phyloP scores from a whole-genome alignment of 257 asterid genomes.

The Anisodus acutangulus region DNA sequence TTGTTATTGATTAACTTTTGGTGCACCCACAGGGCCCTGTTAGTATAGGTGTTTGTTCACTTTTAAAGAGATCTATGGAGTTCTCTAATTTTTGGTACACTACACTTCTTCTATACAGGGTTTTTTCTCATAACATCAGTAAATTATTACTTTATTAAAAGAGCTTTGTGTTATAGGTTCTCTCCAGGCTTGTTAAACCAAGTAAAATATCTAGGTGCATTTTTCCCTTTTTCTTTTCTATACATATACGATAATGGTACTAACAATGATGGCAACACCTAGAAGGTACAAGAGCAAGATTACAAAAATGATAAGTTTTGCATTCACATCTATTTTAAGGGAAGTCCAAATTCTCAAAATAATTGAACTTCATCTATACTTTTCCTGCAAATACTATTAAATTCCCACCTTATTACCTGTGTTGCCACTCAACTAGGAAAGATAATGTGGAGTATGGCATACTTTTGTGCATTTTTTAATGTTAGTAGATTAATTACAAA shows the following conservation, averaged over 20 bases:
- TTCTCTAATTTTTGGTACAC: not conserved
- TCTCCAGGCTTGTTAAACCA: not conserved
- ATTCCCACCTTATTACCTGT: not conserved
- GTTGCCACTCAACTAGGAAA: not conserved
- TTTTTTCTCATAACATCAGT: not conserved
- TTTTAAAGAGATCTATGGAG: not conserved
- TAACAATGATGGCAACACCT: constrained; percentile 11
- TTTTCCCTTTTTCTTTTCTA: not conserved
- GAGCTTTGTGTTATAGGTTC: not conserved
- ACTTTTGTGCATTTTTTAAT: not conserved
- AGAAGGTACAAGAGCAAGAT: not conserved
- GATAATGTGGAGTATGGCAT: not conserved
- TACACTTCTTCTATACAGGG: not conserved
- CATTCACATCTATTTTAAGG: not conserved
- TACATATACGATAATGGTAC: not conserved
- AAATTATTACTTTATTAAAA: not conserved
- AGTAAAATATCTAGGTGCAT: not conserved
- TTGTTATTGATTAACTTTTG: not conserved
- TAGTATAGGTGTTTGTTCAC: not conserved
- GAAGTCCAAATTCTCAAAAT: not conserved
- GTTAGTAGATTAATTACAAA: not conserved
- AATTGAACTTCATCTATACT: not conserved
- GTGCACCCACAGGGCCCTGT: not conserved
- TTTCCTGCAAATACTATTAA: not conserved
- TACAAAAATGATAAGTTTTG: not conserved